Evolutionary conservation across 805 yeast genomes (phyloP).

Genomic region (Wickerhamomyces bovis): DNA sequence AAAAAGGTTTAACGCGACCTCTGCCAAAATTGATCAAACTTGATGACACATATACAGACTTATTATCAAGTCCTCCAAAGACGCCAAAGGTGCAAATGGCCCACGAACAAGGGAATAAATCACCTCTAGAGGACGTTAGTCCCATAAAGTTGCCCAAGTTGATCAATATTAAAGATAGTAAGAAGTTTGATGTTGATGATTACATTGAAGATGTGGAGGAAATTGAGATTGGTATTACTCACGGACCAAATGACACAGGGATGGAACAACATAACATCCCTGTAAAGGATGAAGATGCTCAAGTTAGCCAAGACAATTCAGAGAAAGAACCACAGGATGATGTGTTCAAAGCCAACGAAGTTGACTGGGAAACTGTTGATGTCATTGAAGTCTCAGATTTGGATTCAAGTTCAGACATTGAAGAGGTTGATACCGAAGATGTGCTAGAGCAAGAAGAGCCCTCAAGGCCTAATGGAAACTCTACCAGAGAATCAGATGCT

Average conservation of each 20-base stretch:
- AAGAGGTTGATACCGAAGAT: neutral
- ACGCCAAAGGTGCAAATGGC: neutral
- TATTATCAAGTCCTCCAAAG: neutral
- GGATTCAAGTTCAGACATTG: neutral
- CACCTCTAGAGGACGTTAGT: neutral
- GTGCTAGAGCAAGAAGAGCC: neutral
- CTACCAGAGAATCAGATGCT: neutral
- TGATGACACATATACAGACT: neutral
- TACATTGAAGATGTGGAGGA: neutral
- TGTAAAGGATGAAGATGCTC: neutral
- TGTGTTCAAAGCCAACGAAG: neutral
- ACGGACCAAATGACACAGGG: neutral
- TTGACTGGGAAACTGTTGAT: conserved; percentile 4
- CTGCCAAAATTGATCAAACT: neutral
- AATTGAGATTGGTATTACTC: neutral
- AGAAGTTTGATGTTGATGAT: neutral
- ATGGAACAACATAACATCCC: neutral
- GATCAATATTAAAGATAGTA: conserved; percentile 8
- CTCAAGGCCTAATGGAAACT: too few species aligned
- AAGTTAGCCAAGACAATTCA: too few species aligned
- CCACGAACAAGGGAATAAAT: neutral
- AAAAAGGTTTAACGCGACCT: neutral
- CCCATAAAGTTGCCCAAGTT: conserved; percentile 11
- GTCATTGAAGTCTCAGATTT: neutral
- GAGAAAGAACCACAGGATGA: neutral